phyloP scores from a whole-genome alignment of 2,329 filamentous ascomycete genomes.

The Talaromyces sp. region DNA sequence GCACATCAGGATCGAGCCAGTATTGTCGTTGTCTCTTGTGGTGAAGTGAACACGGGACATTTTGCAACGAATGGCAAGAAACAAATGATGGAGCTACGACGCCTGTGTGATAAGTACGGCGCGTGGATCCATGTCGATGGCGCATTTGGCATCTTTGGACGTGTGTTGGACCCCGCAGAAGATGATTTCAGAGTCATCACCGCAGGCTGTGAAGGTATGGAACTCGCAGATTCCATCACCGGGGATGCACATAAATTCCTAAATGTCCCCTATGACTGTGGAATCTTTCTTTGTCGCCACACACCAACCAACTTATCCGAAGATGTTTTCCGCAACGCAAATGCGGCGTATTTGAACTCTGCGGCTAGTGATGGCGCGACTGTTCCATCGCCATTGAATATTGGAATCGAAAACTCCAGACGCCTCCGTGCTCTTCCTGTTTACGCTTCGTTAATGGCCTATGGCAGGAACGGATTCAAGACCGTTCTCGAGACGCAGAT shows the following conservation, averaged over 20 bases:
- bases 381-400: slow-evolving; percentile 77
- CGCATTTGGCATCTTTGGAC: slow-evolving; percentile 79
- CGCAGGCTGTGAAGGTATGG: slow-evolving; percentile 55
- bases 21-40: slow-evolving; percentile 75
- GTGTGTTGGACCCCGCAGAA: slow-evolving; percentile 51
- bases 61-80: slow-evolving; percentile 59
- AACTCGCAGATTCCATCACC: slow-evolving; percentile 80
- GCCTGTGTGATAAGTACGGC: slow-evolving; percentile 63
- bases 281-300: slow-evolving; percentile 75
- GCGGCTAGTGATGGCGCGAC: slow-evolving; percentile 20
- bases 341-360: slow-evolving; percentile 68
- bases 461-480: slow-evolving; percentile 64
- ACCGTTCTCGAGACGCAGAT: slow-evolving; percentile 69
- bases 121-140: slow-evolving; percentile 90
- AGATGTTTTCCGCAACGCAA: slow-evolving; percentile 72
- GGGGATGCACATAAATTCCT: slow-evolving; percentile 87
- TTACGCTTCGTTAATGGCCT: slow-evolving; percentile 71
- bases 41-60: slow-evolving; percentile 84
- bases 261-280: slow-evolving; percentile 91
- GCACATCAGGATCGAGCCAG: slow-evolving; percentile 51
- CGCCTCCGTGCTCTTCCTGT: slow-evolving; percentile 87
- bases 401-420: slow-evolving; percentile 85
- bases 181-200: slow-evolving; percentile 52
- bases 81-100: slow-evolving; percentile 59
- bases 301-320: slow-evolving; percentile 44